Base-by-base conservation (phyloP, 768 basidiomycete species). In the Russula olivacea region DNA sequence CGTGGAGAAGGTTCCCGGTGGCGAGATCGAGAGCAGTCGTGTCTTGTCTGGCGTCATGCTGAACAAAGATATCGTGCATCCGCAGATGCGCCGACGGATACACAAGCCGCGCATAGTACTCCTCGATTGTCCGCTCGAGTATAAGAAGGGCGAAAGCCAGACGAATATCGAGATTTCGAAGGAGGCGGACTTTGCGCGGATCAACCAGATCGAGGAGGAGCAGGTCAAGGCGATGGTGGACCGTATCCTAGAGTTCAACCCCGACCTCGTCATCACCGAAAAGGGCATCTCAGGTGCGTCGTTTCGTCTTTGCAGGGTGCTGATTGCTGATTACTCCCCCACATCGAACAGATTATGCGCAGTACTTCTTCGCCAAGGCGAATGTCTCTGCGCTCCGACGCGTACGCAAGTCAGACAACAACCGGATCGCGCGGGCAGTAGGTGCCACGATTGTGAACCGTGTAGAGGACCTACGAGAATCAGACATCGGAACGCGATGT, bases 341-440 rank as follows among this genome's bases (percentile, higher is more conserved):
- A 2, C 19, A 23, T 47, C 19, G 53, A 45, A 6, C 63, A 94
- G 96, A 99, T 70, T 85, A 92, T 54, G 96, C 97, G 0, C 97
- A 98, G 69, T 89, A 95, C 69, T 83, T 93, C 71, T 83, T 98
- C 62, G 83, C 85, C 70, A 91, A 91, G 70, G 81, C 89, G 67
- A 89, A 93, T 71, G 84, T 98, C 62, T 89, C 93, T n/a, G 91
- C 92, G 34, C 81, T 98, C 64, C 90, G 97, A 47, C 89, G 97
- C n/a, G 94, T 98, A 11, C 88, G 97, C 72, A 99, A 98, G 75
- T 94, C 93, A 3, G 97, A 99, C 75, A 98, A 98, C 79, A 99
- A 98, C 76, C 91, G 97, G 50, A 91, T 98, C 67, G 97, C 97
- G 0, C 87, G 97, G 28, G 95, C 94, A 0, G 87, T 91, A 43